Evolutionary conservation across 2,329 filamentous ascomycete genomes (phyloP), one percentile per base, ranked within the genome.

Genomic region (Diplodia scrobiculata): DNA sequence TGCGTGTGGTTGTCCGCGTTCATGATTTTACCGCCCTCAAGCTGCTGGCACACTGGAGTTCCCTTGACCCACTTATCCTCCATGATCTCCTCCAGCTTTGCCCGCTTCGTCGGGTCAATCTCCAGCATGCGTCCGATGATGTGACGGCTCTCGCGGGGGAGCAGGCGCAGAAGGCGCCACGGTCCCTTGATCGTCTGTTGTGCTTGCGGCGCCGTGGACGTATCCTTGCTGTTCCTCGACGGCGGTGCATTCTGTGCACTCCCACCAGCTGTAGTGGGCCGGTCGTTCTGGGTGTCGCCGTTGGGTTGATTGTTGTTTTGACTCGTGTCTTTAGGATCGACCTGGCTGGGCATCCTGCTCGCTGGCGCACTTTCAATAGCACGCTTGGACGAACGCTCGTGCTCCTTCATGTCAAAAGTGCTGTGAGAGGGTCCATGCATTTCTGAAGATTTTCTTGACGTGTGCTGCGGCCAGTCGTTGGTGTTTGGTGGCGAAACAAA

Each of bases 111-210:
- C 0, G 93, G 92, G 72, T 97, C 87, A 60, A 97, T 84, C 73
- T 95, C 92, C 41, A 99, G 85, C 95, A 99, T 99, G 66, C 91
- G 86, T 52, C 91, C 89, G 65, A 99, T 90, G 69, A 99, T 92
- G 74, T 94, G 89, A 62, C 95, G 84, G 70, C 90, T 96, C 78
- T 98, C 95, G 67, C 94, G 85, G 0, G 95, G 95, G 10, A 99
- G 82, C 41, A 98, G 82, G 50, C 95, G 87, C 34, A 99, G 81
- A 51, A 99, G 85, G 54, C 95, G 86, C 90, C 94, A 96, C 1
- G 95, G 95, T 0, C 95, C 95, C 73, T 92, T 91, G 71, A 99
- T 96, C 0, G 92, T 86, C 34, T 80, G 77, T 55, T 79, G 78
- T 53, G 68, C 65, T 75, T 93, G 90, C 73, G 87, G 89, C 73